A percentile compares a stretch with the other conserved stretches of the same genome.
Conservation (phyloP, 2,329 filamentous ascomycete species). For the Colletotrichum tanaceti region DNA sequence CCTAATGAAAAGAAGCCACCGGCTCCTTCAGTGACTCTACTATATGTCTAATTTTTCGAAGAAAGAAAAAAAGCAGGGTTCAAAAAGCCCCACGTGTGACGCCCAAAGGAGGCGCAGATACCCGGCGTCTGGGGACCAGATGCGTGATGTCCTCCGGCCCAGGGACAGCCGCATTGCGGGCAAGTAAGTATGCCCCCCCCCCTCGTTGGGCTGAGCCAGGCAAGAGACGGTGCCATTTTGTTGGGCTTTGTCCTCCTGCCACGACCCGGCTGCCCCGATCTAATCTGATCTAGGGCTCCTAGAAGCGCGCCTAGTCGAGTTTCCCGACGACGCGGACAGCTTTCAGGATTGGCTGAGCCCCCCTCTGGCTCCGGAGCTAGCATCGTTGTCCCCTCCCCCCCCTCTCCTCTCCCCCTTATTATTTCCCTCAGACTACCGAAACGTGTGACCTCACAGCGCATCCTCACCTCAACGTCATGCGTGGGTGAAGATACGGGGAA, state of each 20-base stretch:
- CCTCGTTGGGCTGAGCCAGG: not conserved
- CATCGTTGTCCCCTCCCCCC: conserved; percentile 8
- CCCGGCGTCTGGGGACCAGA: not conserved
- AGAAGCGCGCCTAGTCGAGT: not conserved
- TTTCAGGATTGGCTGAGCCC: conserved; percentile 8
- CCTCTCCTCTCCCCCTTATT: too few species aligned
- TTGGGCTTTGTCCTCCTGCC: not conserved
- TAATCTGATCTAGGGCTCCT: conserved; percentile 16
- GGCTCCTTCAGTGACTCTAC: conserved; percentile 1
- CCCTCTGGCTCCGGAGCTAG: conserved; percentile 7
- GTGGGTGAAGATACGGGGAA: not conserved
- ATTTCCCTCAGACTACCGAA: not conserved
- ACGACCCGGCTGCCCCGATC: not conserved
- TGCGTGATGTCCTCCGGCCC: not conserved
- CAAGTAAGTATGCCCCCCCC: not conserved
- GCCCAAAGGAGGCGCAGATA: not conserved
- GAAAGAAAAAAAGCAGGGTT: too few species aligned
- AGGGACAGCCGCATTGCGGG: conserved; percentile 11
- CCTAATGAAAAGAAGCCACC: not conserved
- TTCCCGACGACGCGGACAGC: conserved; percentile 1
- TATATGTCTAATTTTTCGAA: not conserved
- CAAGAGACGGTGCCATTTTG: not conserved
- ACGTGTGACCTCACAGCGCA: conserved; percentile 19
- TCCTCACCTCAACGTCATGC: conserved; percentile 9
- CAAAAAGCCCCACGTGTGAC: conserved; percentile 4